Conservation (phyloP, 805 yeast genomes). For the Maudiozyma turicensis region DNA sequence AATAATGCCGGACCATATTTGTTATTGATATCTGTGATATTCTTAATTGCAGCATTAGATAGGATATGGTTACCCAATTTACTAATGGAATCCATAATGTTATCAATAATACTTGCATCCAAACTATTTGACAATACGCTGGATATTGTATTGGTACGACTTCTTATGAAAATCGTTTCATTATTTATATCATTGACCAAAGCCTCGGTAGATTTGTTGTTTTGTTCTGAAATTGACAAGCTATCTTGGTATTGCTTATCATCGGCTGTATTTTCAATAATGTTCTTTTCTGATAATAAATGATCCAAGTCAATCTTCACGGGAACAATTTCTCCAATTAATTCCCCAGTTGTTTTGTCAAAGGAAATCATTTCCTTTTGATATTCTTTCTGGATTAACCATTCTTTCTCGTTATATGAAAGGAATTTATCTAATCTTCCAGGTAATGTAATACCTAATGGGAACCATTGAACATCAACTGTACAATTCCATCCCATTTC, state of each 20-base stretch:
- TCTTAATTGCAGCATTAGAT: conserved; percentile 46
- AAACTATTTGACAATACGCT: background rate
- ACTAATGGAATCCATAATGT: conserved; percentile 34
- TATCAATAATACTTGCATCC: conserved; percentile 15
- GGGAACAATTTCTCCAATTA: conserved; percentile 9
- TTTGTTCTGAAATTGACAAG: background rate
- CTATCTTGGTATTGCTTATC: background rate
- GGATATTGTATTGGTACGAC: conserved; percentile 1
- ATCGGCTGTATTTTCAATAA: conserved; percentile 19
- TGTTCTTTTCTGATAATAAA: conserved; percentile 17
- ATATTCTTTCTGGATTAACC: conserved; percentile 12
- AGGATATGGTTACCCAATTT: conserved; percentile 47
- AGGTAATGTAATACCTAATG: conserved; percentile 37
- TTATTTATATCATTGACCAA: background rate
- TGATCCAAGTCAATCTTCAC: conserved; percentile 18
- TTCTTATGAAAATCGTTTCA: background rate
- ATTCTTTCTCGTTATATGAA: conserved; percentile 18
- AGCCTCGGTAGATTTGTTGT: background rate
- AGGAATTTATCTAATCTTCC: conserved; percentile 26
- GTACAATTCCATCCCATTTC: conserved; percentile 67
- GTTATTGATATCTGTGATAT: conserved; percentile 44
- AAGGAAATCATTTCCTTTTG: conserved; percentile 15
- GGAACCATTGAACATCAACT: conserved; percentile 33
- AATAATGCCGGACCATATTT: conserved; percentile 41
- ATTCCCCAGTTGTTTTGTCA: conserved; percentile 9